Percentiles rank a stretch among this genome's conserved stretches.
Evolutionary conservation across 2,329 filamentous ascomycete genomes (phyloP).

Genomic region (Penicillium sclerotiorum): DNA sequence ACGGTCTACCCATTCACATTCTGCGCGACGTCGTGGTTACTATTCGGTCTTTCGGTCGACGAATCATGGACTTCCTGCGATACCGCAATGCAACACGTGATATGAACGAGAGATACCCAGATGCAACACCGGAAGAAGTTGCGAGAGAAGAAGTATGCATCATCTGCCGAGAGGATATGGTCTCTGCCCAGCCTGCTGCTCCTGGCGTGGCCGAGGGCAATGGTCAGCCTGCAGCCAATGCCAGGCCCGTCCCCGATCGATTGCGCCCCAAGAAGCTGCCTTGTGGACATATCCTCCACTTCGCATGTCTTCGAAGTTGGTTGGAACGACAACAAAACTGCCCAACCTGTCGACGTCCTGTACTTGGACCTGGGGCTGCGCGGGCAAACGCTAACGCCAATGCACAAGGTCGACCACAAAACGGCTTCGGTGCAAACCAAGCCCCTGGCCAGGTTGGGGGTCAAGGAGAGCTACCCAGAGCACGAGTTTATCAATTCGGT

Average conservation of each 20-base stretch:
- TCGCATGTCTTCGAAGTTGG: conserved; percentile 95
- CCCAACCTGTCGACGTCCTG: conserved; percentile 86
- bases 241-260: conserved; percentile 67
- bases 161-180: conserved; percentile 96
- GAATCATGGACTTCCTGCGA: conserved; percentile 82
- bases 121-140: conserved; percentile 86
- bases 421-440: conserved; percentile 39
- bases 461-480: conserved; percentile 47
- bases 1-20: conserved; percentile 94
- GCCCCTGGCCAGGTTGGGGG: conserved; percentile 43
- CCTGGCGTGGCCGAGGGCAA: conserved; percentile 40
- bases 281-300: conserved; percentile 92
- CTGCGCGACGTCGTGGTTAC: conserved; percentile 95
- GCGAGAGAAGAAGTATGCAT: conserved; percentile 90
- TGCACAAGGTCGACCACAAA: conserved; percentile 32
- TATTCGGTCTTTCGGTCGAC: conserved; percentile 84
- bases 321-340: conserved; percentile 96
- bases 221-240: conserved; percentile 27
- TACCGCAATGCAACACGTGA: conserved; percentile 91
- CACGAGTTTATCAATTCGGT: conserved; percentile 71
- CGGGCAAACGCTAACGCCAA: conserved; percentile 26
- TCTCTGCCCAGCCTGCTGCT: conserved; percentile 67
- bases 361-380: conserved; percentile 57
- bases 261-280: conserved; percentile 92
- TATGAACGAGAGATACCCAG: conserved; percentile 88